Percentiles rank a stretch among this genome's conserved stretches.
Conservation (phyloP, 2,329 filamentous ascomycete species). For the Westerdykella aurantiaca region DNA sequence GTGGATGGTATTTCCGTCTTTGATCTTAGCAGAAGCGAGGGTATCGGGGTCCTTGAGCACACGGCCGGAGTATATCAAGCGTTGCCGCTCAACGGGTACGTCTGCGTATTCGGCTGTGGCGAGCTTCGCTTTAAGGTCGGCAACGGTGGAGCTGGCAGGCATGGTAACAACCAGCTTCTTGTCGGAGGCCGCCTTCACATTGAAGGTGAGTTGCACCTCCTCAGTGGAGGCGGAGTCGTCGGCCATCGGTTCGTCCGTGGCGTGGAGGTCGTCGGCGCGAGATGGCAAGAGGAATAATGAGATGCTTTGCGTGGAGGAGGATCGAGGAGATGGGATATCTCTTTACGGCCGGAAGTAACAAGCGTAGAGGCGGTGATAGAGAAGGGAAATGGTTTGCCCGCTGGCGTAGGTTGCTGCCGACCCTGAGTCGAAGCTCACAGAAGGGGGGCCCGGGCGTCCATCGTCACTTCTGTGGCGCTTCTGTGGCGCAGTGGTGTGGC, state of each 20-base stretch:
- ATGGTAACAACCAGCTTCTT: constrained; percentile 79
- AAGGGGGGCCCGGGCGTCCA: background rate
- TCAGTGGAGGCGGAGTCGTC: constrained; percentile 53
- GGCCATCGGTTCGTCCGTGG: constrained; percentile 49
- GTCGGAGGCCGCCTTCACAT: constrained; percentile 94
- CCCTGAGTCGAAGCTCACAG: background rate
- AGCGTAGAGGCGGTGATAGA: background rate
- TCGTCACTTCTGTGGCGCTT: background rate
- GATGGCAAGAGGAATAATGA: background rate
- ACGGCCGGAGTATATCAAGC: constrained; percentile 93
- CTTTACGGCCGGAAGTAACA: constrained; percentile 1
- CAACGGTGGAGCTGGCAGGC: constrained; percentile 66
- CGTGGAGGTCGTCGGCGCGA: background rate
- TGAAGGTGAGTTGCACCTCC: constrained; percentile 84
- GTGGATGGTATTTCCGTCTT: constrained; percentile 90
- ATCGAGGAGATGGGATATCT: constrained; percentile 5
- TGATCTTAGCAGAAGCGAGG: constrained; percentile 84
- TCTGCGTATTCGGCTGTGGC: constrained; percentile 76
- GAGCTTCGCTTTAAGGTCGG: constrained; percentile 85
- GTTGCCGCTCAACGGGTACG: constrained; percentile 80
- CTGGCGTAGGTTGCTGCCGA: constrained; percentile 1
- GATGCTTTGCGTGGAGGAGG: background rate
- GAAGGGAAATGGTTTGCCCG: background rate
- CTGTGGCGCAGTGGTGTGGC: background rate
- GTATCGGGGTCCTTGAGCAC: constrained; percentile 94